Evolutionary conservation across 768 basidiomycete species (phyloP).

Genomic region (Mycena belliarum): DNA sequence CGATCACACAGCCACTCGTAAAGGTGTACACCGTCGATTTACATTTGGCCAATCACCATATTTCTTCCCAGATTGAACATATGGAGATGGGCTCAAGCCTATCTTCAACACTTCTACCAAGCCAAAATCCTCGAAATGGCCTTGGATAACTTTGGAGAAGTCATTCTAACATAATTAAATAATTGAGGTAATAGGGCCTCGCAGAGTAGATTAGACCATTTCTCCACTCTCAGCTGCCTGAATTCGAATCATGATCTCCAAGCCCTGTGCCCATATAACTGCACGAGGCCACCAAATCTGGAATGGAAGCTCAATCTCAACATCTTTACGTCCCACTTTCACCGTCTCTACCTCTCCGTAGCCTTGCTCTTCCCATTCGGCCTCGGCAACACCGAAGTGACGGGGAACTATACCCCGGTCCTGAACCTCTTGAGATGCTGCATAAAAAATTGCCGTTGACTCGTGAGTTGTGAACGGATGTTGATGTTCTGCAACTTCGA

Average conservation of each 20-base stretch:
- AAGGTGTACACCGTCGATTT: no score
- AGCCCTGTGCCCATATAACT: constrained; percentile 3
- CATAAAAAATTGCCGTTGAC: not conserved
- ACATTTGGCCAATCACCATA: no score
- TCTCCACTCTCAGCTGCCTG: not conserved
- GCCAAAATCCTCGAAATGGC: no score
- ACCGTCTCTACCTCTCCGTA: not conserved
- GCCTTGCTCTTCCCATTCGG: not conserved
- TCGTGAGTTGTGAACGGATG: not conserved
- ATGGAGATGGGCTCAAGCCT: no score
- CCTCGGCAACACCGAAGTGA: not conserved
- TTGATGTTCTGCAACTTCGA: not conserved
- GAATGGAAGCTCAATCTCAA: not conserved
- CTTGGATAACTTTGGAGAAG: no score
- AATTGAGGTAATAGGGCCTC: no score
- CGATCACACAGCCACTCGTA: no score
- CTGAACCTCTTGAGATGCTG: not conserved
- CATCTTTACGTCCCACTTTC: not conserved
- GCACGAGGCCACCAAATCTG: not conserved
- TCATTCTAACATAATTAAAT: no score
- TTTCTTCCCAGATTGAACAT: no score
- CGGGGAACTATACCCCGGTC: not conserved
- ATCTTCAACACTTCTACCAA: no score
- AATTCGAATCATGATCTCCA: not conserved
- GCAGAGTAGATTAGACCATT: no score